Evolutionary conservation across 176 grass and related monocot species (phyloP).

Genomic region (Aegilops tauschii): DNA sequence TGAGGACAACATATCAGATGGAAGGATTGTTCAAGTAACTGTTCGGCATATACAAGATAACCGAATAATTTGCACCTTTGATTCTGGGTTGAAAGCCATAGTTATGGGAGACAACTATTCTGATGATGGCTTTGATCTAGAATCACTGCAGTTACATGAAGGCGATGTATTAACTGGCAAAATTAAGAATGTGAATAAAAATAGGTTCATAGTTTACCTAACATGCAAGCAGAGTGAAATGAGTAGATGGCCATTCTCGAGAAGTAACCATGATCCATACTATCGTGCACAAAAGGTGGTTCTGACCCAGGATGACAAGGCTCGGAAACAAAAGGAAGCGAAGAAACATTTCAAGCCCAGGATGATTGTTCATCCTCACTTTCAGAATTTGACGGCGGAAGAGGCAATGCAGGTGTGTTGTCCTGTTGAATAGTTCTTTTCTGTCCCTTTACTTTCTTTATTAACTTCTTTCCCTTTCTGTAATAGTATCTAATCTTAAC

Average conservation of each 20-base stretch:
- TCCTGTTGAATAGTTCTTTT: background rate
- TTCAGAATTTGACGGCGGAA: constrained; percentile 90
- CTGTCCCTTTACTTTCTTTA: background rate
- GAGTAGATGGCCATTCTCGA: constrained; percentile 44
- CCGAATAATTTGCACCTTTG: constrained; percentile 79
- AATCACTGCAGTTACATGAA: constrained; percentile 63
- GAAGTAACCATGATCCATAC: constrained; percentile 70
- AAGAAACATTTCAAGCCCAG: constrained; percentile 92
- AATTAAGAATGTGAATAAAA: constrained; percentile 85
- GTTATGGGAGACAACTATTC: constrained; percentile 76
- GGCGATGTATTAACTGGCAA: constrained; percentile 89
- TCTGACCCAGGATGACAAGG: constrained; percentile 60
- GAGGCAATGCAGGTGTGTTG: constrained; percentile 84
- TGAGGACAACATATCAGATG: constrained; percentile 89
- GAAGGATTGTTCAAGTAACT: constrained; percentile 93
- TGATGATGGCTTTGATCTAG: constrained; percentile 63
- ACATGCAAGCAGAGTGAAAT: constrained; percentile 76
- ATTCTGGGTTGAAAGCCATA: constrained; percentile 96
- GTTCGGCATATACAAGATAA: constrained; percentile 79
- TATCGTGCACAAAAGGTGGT: constrained; percentile 53
- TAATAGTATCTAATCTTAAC: background rate
- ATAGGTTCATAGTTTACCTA: constrained; percentile 73
- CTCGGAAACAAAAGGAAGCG: constrained; percentile 73
- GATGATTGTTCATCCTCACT: constrained; percentile 98
- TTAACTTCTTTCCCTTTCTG: background rate